Base-by-base conservation (phyloP, 2,329 filamentous ascomycete genomes). In the Thielaviopsis musarum region DNA sequence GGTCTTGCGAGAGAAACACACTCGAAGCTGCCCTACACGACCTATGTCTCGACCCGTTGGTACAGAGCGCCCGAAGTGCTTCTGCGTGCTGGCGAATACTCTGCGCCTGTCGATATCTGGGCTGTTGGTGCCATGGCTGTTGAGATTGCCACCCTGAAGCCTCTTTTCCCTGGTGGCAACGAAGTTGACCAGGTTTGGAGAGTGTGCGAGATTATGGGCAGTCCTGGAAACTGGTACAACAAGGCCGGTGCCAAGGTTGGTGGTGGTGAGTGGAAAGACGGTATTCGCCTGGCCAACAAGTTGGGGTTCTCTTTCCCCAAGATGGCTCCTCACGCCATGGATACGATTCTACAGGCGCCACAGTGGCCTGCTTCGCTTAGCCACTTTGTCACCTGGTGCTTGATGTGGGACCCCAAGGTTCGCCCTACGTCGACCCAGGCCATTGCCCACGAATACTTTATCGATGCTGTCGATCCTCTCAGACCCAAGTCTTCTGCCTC, bases 151-250 rank as follows among this genome's bases (percentile, higher is more conserved):
- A 98, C 93, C 0, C 71, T 98, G 61, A 98, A 97, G 75, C 93
- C 93, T 19, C 76, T 98, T 12, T 98, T 98, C 76, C 93, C 93
- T 12, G 93, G 93, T 66, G 89, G 90, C 68, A 98, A 98, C 69
- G 93, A 98, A 74, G 93, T 98, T 1, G 93, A 98, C 66, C 93
- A 98, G 71, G 93, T 98, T 1, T 98, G 93, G 93, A 85, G 93
- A 65, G 88, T 98, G 0, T 98, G 93, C 69, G 93, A 98, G 70
- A 95, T 98, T 61, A 98, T 98, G 93, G 93, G 93, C 56, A 97
- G 91, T 73, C 93, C 93, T 2, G 93, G 93, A 52, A 91, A 91
- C 73, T 98, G 93, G 93, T 93, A 95, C 70, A 95, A 88, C 76
- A 96, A 96, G 72, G 78, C 87, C 5, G 91, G 91, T 24, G 77